A percentile compares a stretch with the other conserved stretches of the same genome.
These are phyloP conservation scores for Sphaceloma murrayae DNA, from an alignment of 2,329 filamentous ascomycete genomes.

Conservation along the genomic window DNA sequence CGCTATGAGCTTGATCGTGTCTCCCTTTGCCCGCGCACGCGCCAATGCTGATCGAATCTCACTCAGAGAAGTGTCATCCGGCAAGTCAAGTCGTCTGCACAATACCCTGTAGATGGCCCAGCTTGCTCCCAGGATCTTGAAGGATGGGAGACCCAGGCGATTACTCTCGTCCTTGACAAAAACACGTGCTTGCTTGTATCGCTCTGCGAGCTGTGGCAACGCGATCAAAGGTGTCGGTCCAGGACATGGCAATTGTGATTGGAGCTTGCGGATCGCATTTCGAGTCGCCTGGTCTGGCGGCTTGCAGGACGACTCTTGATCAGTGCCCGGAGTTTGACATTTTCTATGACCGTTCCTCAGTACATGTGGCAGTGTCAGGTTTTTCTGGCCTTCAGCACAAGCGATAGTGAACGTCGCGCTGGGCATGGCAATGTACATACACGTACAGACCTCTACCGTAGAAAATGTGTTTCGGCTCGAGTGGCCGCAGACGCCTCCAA, in stretches of 20 bases:
- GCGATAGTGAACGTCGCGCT: too few species aligned
- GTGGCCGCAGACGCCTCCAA: background rate
- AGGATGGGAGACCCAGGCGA: constrained; percentile 60
- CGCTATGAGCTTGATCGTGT: constrained; percentile 46
- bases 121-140: constrained; percentile 72
- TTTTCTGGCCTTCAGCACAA: too few species aligned
- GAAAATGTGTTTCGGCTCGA: background rate
- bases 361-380: too few species aligned
- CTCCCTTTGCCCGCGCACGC: too few species aligned
- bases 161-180: constrained; percentile 62
- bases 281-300: constrained; percentile 1
- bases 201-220: constrained; percentile 46
- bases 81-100: constrained; percentile 35
- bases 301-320: background rate
- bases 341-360: too few species aligned
- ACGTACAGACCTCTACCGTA: too few species aligned
- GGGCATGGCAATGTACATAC: too few species aligned
- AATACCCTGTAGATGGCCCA: constrained; percentile 59
- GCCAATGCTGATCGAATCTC: constrained; percentile 31
- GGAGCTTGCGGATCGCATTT: constrained; percentile 37
- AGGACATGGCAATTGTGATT: constrained; percentile 50
- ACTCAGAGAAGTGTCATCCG: constrained; percentile 36
- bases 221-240: constrained; percentile 45
- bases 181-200: constrained; percentile 49
- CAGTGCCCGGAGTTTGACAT: too few species aligned